Conservation (phyloP, 768 basidiomycete species). For the Amanita muscaria region DNA sequence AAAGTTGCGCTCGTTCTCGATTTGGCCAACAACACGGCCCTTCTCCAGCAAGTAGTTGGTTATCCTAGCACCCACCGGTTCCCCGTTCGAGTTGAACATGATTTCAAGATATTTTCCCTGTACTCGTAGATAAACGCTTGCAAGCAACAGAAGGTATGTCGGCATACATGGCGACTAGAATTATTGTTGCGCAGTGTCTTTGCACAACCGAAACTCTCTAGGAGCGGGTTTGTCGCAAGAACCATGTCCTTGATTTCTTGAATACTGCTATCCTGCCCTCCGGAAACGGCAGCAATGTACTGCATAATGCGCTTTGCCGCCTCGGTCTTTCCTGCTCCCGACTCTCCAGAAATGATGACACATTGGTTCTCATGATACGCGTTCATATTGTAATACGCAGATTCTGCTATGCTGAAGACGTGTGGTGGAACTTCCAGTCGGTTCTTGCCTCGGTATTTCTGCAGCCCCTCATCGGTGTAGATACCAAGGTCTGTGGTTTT, state of each 20-base stretch:
- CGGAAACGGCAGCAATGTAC: constrained; percentile 96
- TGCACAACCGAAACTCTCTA: constrained; percentile 98
- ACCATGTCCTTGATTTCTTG: constrained; percentile 99
- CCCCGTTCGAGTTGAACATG: constrained; percentile 91
- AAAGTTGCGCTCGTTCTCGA: constrained; percentile 93
- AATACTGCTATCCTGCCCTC: constrained; percentile 81
- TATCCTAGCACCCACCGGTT: constrained; percentile 95
- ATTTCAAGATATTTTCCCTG: constrained; percentile 99
- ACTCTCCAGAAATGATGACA: constrained; percentile 98
- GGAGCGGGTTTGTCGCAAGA: constrained; percentile 90
- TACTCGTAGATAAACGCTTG: constrained; percentile 12
- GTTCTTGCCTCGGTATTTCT: constrained; percentile 91
- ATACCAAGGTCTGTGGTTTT: constrained; percentile 96
- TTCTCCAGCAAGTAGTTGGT: constrained; percentile 98
- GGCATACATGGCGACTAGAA: constrained; percentile 90
- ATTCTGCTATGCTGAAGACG: constrained; percentile 95
- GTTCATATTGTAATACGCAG: constrained; percentile 98
- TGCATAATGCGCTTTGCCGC: constrained; percentile 99
- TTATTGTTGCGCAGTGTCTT: constrained; percentile 99
- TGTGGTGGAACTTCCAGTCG: constrained; percentile 96
- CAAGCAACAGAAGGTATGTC: neutral
- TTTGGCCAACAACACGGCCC: constrained; percentile 92
- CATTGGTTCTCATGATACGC: constrained; percentile 99
- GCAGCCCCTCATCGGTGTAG: constrained; percentile 85
- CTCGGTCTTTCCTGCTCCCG: constrained; percentile 98